These are phyloP conservation scores for Heliamphora exappendiculata DNA, from an alignment of 148 eudicot species.

Conservation along the genomic window DNA sequence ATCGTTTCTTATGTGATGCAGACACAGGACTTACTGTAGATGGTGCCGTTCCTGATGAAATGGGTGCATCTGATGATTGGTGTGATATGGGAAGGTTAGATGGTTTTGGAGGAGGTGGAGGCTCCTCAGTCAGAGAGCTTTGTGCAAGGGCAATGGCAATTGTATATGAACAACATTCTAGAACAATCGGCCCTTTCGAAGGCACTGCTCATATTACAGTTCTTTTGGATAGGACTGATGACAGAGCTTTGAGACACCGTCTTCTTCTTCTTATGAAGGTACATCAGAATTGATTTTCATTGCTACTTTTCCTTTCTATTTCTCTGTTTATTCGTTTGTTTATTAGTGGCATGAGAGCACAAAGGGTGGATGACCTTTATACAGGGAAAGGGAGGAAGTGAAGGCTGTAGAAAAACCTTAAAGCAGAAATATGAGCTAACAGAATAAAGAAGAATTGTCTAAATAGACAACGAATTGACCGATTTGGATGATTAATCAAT, in stretches of 20 bases:
- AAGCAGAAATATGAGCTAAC: neutral
- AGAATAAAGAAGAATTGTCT: neutral
- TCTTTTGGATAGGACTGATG: slow-evolving; percentile 91
- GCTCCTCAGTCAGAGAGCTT: slow-evolving; percentile 86
- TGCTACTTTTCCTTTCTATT: slow-evolving; percentile 2
- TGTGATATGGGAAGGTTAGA: slow-evolving; percentile 98
- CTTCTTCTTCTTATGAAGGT: slow-evolving; percentile 91
- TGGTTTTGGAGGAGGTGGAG: slow-evolving; percentile 99
- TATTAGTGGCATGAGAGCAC: slow-evolving; percentile 2
- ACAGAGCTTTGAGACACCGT: slow-evolving; percentile 95
- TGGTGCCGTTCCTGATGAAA: slow-evolving; percentile 96
- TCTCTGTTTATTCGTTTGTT: neutral
- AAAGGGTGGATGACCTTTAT: neutral
- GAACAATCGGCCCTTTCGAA: slow-evolving; percentile 77
- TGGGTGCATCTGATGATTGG: slow-evolving; percentile 99
- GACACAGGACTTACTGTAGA: slow-evolving; percentile 88
- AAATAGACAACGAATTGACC: neutral
- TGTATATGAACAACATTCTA: slow-evolving; percentile 86
- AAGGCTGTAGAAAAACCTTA: neutral
- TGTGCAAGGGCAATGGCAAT: slow-evolving; percentile 99
- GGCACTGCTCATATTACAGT: slow-evolving; percentile 95
- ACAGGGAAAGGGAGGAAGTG: neutral
- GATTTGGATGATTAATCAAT: no score
- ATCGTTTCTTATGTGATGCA: slow-evolving; percentile 93
- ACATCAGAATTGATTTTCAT: slow-evolving; percentile 10